Conservation (phyloP, 1,284 basidiomycete species). For the Cutaneotrichosporon sp. region DNA sequence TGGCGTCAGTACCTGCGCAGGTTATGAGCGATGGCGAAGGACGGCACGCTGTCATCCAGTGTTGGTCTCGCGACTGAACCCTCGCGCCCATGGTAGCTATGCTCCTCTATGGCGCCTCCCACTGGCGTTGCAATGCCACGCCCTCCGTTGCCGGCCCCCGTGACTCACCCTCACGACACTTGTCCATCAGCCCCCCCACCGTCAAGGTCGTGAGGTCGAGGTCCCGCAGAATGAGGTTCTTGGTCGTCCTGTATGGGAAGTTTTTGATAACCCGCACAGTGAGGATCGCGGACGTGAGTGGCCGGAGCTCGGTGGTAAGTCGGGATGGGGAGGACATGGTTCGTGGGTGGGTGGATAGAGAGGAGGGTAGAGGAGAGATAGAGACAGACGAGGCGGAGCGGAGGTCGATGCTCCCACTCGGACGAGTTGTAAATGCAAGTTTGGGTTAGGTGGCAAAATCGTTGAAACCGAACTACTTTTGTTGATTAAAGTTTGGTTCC, state of each 20-base stretch:
- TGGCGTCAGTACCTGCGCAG: too few species aligned
- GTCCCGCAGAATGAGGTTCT: conserved; percentile 75
- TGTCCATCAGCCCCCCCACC: conserved; percentile 69
- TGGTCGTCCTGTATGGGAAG: conserved; percentile 86
- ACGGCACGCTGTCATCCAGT: too few species aligned
- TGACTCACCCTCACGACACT: conserved; percentile 55
- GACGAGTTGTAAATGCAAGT: background rate
- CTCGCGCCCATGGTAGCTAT: too few species aligned
- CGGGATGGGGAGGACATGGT: background rate
- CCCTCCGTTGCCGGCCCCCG: background rate
- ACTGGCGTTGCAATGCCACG: too few species aligned
- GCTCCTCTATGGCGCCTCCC: too few species aligned
- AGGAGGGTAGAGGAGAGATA: background rate
- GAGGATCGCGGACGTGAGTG: conserved; percentile 37
- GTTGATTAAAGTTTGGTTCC: background rate
- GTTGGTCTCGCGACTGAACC: too few species aligned
- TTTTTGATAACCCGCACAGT: conserved; percentile 85
- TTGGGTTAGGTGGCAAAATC: background rate
- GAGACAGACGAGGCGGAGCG: background rate
- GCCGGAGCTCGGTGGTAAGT: conserved; percentile 25
- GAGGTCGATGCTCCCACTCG: too few species aligned
- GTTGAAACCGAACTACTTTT: background rate
- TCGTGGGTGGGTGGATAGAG: background rate
- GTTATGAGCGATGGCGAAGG: too few species aligned
- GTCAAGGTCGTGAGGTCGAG: conserved; percentile 75